Evolutionary conservation across 495 filamentous ascomycete species (phyloP).

Genomic region (Penicillium parvum): DNA sequence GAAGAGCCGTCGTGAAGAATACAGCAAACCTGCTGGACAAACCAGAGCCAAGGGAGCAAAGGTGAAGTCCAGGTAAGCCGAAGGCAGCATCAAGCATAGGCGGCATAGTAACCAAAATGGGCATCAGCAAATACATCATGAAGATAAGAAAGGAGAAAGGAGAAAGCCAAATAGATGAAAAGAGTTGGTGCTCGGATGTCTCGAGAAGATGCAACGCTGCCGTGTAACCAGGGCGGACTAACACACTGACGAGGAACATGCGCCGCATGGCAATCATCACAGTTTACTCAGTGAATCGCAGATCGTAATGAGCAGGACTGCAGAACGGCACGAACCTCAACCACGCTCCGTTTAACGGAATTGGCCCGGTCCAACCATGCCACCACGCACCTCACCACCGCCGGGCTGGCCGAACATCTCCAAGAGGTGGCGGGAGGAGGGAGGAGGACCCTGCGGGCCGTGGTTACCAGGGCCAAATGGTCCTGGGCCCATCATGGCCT

Average conservation of each 20-base stretch:
- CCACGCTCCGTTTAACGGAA: constrained; percentile 23
- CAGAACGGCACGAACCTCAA: too few relatives aligned
- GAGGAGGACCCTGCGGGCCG: constrained; percentile 38
- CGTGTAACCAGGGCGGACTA: constrained; percentile 7
- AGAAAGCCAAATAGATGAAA: constrained; percentile 3
- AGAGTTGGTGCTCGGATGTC: constrained; percentile 12
- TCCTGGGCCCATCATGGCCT: constrained; percentile 39
- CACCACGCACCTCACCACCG: constrained; percentile 33
- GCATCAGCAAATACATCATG: constrained; percentile 18
- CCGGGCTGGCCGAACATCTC: constrained; percentile 46
- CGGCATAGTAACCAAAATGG: constrained; percentile 16
- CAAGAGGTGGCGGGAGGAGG: constrained; percentile 41
- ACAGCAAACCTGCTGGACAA: constrained; percentile 5
- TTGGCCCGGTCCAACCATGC: constrained; percentile 41
- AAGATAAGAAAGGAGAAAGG: constrained; percentile 1
- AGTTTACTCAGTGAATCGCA: constrained; percentile 13
- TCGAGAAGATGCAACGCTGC: constrained; percentile 10
- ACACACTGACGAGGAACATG: constrained; percentile 5
- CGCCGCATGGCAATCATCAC: constrained; percentile 3
- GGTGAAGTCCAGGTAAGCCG: constrained; percentile 7
- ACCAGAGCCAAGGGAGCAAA: constrained; percentile 15
- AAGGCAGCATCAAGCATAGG: constrained; percentile 9
- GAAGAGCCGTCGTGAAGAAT: constrained; percentile 2
- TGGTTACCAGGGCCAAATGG: constrained; percentile 38
- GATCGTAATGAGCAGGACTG: constrained; percentile 7